A percentile compares a stretch with the other conserved stretches of the same genome.
phyloP scores from a whole-genome alignment of 129 eudicot species.

The Scalesia atractyloides region DNA sequence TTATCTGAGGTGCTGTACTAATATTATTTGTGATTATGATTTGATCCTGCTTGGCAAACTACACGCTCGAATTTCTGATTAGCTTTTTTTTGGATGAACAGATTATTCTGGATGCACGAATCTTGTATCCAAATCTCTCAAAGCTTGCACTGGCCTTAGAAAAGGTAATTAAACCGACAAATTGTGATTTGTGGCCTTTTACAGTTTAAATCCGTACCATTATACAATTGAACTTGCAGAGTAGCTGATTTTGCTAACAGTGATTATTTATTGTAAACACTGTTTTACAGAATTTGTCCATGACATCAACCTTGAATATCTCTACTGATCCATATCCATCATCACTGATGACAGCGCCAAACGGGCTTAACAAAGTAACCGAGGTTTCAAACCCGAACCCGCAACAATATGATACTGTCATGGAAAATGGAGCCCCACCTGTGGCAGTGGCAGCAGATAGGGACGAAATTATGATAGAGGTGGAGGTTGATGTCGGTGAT shows the following conservation, averaged over 20 bases:
- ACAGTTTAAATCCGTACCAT: not conserved
- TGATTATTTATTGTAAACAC: not conserved
- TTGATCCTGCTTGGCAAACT: not conserved
- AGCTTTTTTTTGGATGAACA: slow-evolving; percentile 15
- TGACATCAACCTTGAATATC: slow-evolving; percentile 66
- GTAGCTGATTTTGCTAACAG: not conserved
- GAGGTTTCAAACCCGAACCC: slow-evolving; percentile 30
- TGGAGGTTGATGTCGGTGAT: slow-evolving; percentile 44
- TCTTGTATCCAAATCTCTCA: slow-evolving; percentile 71
- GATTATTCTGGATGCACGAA: slow-evolving; percentile 68
- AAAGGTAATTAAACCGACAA: slow-evolving; percentile 49
- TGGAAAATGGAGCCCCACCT: slow-evolving; percentile 52
- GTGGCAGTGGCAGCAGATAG: slow-evolving; percentile 24
- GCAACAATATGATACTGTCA: slow-evolving; percentile 36
- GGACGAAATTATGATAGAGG: slow-evolving; percentile 74
- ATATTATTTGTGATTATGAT: not conserved
- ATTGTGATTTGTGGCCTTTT: not conserved
- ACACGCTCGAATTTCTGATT: not conserved
- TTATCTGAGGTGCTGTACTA: slow-evolving; percentile 62
- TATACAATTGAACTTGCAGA: not conserved
- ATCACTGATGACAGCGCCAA: slow-evolving; percentile 34
- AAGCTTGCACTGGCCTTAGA: slow-evolving; percentile 87
- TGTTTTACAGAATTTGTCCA: slow-evolving; percentile 64
- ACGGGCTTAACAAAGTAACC: slow-evolving; percentile 32
- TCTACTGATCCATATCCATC: slow-evolving; percentile 52